Evolutionary conservation across 169 alveolate genomes (phyloP), one percentile per base, ranked within the genome.

Genomic region (Plasmodium gaboni): DNA sequence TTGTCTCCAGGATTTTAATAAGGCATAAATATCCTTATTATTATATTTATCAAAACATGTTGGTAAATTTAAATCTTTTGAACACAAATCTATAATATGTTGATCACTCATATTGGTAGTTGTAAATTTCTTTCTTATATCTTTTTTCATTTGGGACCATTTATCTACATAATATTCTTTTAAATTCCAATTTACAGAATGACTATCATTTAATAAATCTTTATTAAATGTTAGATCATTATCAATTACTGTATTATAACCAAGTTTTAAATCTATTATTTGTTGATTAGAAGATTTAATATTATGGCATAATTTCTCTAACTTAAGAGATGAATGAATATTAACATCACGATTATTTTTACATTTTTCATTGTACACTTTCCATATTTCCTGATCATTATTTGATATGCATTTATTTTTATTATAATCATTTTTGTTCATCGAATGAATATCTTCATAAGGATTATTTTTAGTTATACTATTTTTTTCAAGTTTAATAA

Each of bases 1-100:
- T 80, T 80, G 90, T n/a, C 68, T 80, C 78, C 90, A 80, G 2
- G 90, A 80, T 67, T 80, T 80, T 26, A 80, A 38, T 12, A 80
- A 59, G 28, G 46, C 53, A 67, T 80, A 80, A n/a, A 80, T 67
- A 32, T 80, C 90, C 17, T 80, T 68, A 53, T 32, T 65, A 55
- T 80, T 60, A 67, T 80, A 80, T 55, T 67, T 65, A 59, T 51
- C 22, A 53, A 80, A 80, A 3, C 32, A 44, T n/a, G 42, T 44
- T 7, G 90, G 90, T n/a, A 80, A 42, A 44, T 67, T 53, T 26
- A 80, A 51, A 70, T 80, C 90, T 4, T 46, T 42, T 15, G 90
- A 26, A 51, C 83, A 55, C 1, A 80, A 55, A 15, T 80, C 17
- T 17, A 67, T 68, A 12, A 80, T 80, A 15, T 80, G 70, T 38